Evolutionary conservation across 176 grass and related monocot species (phyloP).

Genomic region (Puccinellia tenuiflora): DNA sequence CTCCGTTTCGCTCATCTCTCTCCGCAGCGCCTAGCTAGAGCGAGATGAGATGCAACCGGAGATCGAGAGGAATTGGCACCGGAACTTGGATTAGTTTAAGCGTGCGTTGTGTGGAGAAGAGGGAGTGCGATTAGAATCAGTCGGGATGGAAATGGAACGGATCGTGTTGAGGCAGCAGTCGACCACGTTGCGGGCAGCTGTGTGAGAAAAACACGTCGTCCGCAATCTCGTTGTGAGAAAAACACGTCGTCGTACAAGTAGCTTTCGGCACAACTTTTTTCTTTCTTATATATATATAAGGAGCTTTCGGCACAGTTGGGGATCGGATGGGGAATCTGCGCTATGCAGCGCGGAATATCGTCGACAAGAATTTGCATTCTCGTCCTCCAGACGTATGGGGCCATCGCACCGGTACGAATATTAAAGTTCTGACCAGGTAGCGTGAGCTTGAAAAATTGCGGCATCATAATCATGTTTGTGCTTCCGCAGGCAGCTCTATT

Average conservation of each 20-base stretch:
- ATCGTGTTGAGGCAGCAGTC: slow-evolving; percentile 5
- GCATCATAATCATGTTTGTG: too few relatives aligned
- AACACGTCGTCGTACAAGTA: too few relatives aligned
- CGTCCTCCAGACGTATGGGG: too few relatives aligned
- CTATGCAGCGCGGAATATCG: too few relatives aligned
- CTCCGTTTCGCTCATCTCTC: slow-evolving; percentile 28
- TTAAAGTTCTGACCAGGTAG: too few relatives aligned
- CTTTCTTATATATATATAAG: too few relatives aligned
- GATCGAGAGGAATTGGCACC: not conserved
- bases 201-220: not conserved
- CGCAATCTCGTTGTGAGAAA: slow-evolving; percentile 11
- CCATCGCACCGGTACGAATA: too few relatives aligned
- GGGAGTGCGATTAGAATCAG: not conserved
- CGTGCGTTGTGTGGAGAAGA: not conserved
- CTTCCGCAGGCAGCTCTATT: not conserved
- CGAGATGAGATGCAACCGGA: not conserved
- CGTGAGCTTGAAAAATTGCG: too few relatives aligned
- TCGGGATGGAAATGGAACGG: not conserved
- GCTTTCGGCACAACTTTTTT: too few relatives aligned
- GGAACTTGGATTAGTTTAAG: not conserved
- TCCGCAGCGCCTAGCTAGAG: not conserved
- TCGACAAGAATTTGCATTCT: too few relatives aligned
- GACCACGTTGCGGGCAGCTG: not conserved
- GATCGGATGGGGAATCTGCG: not conserved
- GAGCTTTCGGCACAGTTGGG: slow-evolving; percentile 6